Percentiles rank a stretch among this genome's conserved stretches.
These are phyloP conservation scores for Aspergillus sp. DNA, from an alignment of 2,329 filamentous ascomycete genomes.

Conservation along the genomic window DNA sequence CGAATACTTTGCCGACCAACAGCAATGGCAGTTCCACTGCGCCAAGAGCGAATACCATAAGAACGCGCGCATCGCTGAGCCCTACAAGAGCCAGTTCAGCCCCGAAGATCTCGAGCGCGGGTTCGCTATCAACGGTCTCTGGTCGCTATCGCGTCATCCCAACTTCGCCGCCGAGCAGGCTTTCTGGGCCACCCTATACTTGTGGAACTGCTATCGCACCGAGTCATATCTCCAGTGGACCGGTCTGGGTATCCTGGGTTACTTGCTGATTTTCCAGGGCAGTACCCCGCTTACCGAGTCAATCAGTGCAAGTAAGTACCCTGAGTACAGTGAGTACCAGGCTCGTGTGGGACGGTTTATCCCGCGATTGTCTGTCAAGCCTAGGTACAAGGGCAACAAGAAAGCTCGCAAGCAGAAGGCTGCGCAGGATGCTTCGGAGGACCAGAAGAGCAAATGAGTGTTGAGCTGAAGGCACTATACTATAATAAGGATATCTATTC, in stretches of 20 bases:
- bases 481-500: too few species aligned
- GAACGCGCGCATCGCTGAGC: conserved; percentile 59
- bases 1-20: conserved; percentile 77
- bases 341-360: conserved; percentile 74
- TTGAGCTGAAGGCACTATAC: not conserved
- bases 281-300: conserved; percentile 82
- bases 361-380: conserved; percentile 43
- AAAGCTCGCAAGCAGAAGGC: conserved; percentile 7
- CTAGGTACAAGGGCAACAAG: conserved; percentile 23
- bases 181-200: conserved; percentile 81
- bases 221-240: conserved; percentile 71
- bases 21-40: conserved; percentile 83
- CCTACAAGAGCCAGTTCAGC: conserved; percentile 45
- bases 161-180: conserved; percentile 91
- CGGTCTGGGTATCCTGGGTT: conserved; percentile 57
- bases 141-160: conserved; percentile 81
- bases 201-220: conserved; percentile 74
- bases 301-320: conserved; percentile 74
- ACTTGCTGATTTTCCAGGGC: conserved; percentile 76
- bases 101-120: conserved; percentile 79
- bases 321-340: conserved; percentile 81
- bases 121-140: conserved; percentile 76
- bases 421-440: conserved; percentile 8
- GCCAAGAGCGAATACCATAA: conserved; percentile 71
- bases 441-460: conserved; percentile 14